A percentile compares a stretch with the other conserved stretches of the same genome.
phyloP scores from a whole-genome alignment of 1,284 basidiomycete genomes.

The Porodaedalea pini region DNA sequence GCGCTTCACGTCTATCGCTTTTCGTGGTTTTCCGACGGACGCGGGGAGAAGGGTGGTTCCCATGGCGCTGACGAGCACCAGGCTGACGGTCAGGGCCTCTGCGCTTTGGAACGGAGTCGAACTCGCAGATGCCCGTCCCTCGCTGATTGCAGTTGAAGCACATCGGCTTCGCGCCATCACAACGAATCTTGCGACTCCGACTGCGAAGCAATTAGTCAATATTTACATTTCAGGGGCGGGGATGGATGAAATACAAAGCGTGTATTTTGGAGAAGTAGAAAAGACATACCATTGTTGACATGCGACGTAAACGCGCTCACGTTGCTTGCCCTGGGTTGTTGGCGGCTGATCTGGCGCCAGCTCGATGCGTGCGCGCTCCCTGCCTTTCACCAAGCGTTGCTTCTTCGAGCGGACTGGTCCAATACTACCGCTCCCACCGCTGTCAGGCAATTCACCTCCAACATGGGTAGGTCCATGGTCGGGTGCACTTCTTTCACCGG shows the following conservation, averaged over 20 bases:
- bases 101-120: conserved; percentile 67
- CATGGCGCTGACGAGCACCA: conserved; percentile 16
- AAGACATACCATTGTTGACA: conserved; percentile 65
- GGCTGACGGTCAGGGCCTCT: conserved; percentile 31
- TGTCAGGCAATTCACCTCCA: neutral
- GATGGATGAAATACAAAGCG: neutral
- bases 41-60: neutral
- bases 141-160: conserved; percentile 68
- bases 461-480: neutral
- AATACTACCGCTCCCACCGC: neutral
- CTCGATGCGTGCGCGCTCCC: conserved; percentile 58
- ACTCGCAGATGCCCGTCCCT: conserved; percentile 43
- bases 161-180: conserved; percentile 71
- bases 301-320: conserved; percentile 72
- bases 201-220: conserved; percentile 35
- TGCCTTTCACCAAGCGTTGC: conserved; percentile 29
- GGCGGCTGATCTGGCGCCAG: conserved; percentile 68
- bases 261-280: neutral
- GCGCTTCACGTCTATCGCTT: neutral
- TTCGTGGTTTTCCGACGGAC: neutral
- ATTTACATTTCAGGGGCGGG: conserved; percentile 3
- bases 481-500: neutral
- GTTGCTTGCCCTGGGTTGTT: conserved; percentile 69
- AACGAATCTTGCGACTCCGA: conserved; percentile 73
- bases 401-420: conserved; percentile 14